Conservation (phyloP, 441 rosid species). For the Corymbia citriodora region DNA sequence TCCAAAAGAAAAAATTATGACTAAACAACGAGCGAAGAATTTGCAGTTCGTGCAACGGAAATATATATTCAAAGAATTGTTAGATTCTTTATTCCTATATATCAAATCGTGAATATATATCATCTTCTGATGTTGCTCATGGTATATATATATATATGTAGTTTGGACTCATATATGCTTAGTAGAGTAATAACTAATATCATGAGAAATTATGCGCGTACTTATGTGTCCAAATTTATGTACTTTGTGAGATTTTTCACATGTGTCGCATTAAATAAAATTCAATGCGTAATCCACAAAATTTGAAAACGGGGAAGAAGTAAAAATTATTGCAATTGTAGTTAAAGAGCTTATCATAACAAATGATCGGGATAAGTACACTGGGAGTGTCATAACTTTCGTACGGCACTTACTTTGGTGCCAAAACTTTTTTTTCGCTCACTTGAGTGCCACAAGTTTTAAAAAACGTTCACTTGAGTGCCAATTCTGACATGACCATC, state of each 20-base stretch:
- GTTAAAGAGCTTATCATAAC: not conserved
- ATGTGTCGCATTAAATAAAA: not conserved
- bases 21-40: not conserved
- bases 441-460: no score
- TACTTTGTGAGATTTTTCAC: not conserved
- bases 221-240: not conserved
- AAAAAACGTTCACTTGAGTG: no score
- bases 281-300: not conserved
- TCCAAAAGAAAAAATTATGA: not conserved
- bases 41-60: not conserved
- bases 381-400: no score
- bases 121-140: not conserved
- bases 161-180: no score
- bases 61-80: no score
- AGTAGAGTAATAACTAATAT: not conserved
- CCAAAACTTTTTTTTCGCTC: no score
- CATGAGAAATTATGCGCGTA: not conserved
- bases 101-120: not conserved
- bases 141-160: no score
- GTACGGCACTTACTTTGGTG: no score
- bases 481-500: no score
- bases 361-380: not conserved
- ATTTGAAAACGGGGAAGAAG: not conserved
- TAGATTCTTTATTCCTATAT: not conserved
- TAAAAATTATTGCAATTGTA: not conserved